Percentiles rank a stretch among this genome's conserved stretches.
phyloP scores from a whole-genome alignment of 192 early-diverging fungal species.

The Chytriomyces sp. region DNA sequence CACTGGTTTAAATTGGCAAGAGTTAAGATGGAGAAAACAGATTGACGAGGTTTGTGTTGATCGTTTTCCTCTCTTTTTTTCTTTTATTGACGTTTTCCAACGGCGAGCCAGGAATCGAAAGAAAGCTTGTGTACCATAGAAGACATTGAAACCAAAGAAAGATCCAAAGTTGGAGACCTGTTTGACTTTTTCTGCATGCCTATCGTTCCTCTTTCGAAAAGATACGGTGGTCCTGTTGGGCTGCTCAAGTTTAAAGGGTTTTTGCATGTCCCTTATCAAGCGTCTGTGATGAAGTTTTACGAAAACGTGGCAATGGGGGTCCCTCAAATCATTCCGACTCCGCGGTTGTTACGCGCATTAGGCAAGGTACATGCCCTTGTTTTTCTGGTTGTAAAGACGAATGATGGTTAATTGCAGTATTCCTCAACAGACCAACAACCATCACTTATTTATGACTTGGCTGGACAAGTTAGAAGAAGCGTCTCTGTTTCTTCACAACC shows the following conservation, averaged over 20 bases:
- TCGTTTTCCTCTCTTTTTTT: neutral
- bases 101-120: neutral
- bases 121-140: neutral
- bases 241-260: slow-evolving; percentile 29
- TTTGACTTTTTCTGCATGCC: slow-evolving; percentile 30
- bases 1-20: neutral
- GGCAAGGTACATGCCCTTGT: slow-evolving; percentile 5
- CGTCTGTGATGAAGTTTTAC: slow-evolving; percentile 36
- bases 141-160: neutral
- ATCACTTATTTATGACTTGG: slow-evolving; percentile 27
- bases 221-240: slow-evolving; percentile 26
- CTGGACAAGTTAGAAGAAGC: slow-evolving; percentile 29
- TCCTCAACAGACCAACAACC: slow-evolving; percentile 25
- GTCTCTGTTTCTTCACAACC: neutral
- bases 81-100: neutral
- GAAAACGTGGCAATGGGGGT: slow-evolving; percentile 33
- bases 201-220: slow-evolving; percentile 11
- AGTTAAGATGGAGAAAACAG: neutral
- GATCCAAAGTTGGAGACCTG: slow-evolving; percentile 20
- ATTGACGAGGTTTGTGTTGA: neutral
- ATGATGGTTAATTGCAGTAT: neutral
- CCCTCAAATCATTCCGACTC: slow-evolving; percentile 27
- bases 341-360: slow-evolving; percentile 5
- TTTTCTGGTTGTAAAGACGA: neutral
- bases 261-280: slow-evolving; percentile 34